Evolutionary conservation across 345 rosid genomes (phyloP), one percentile per base, ranked within the genome.

Genomic region (Linum lewisii): DNA sequence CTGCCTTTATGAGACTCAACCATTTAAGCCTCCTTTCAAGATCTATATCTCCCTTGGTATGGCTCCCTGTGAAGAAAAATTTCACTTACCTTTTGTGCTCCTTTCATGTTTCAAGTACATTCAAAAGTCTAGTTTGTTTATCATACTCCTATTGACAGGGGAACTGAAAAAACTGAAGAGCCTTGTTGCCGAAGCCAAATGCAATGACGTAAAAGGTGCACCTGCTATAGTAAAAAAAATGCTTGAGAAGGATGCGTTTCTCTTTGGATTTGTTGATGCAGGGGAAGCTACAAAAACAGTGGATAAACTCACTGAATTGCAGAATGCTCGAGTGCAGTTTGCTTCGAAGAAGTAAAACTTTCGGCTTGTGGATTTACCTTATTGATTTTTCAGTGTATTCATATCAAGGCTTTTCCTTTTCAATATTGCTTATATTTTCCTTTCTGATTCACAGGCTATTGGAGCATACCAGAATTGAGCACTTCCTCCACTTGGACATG

Each of bases 1-100:
- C 76, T 92, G 89, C 74, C 87, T 88, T 38, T 75, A 86, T 63
- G 95, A 83, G 77, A 79, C 79, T 75, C 93, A 92, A 69, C 94
- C 89, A 36, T 92, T 81, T 63, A 83, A 83, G 72, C 93, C 89
- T 69, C 79, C 91, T 69, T 86, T 80, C 74, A 74, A 64, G 50
- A 73, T 89, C 22, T 88, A 84, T 74, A 66, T 86, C 68, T 88
- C 91, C 51, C 76, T 85, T 22, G 80, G 97, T 34, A 34, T 34
- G 38, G n/a, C n/a, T n/a, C n/a, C n/a, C n/a, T n/a, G n/a, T n/a
- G n/a, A n/a, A n/a, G n/a, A n/a, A n/a, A n/a, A n/a, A n/a, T n/a
- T n/a, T n/a, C n/a, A n/a, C n/a, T n/a, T n/a, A n/a, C n/a, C n/a
- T n/a, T n/a, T n/a, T n/a, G n/a, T n/a, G n/a, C n/a, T n/a, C n/a